phyloP scores from a whole-genome alignment of 2,329 filamentous ascomycete species.

The Paradendryphiella salina region DNA sequence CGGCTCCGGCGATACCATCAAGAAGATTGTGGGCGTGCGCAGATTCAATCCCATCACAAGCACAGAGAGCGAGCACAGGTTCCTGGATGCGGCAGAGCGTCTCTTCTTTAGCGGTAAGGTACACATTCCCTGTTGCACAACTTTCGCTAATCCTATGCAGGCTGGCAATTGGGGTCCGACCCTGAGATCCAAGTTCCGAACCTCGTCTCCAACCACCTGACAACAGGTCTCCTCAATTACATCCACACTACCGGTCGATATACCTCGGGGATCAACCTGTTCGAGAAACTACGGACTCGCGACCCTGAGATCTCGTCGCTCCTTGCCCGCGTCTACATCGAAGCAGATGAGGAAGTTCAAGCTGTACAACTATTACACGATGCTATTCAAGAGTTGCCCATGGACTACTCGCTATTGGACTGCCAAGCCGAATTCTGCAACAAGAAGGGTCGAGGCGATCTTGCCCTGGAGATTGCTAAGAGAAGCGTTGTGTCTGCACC shows the following conservation, averaged over 20 bases:
- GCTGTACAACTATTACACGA: slow-evolving; percentile 87
- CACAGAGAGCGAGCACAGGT: slow-evolving; percentile 97
- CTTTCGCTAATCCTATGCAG: slow-evolving; percentile 42
- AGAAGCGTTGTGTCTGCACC: slow-evolving; percentile 92
- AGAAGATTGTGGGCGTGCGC: slow-evolving; percentile 95
- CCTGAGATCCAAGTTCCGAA: slow-evolving; percentile 97
- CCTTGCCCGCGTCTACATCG: slow-evolving; percentile 85
- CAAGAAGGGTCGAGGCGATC: slow-evolving; percentile 80
- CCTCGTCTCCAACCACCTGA: slow-evolving; percentile 92
- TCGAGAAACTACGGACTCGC: slow-evolving; percentile 88
- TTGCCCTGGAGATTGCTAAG: slow-evolving; percentile 92
- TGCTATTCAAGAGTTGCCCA: slow-evolving; percentile 85
- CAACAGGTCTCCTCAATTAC: slow-evolving; percentile 89
- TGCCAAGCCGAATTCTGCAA: slow-evolving; percentile 91
- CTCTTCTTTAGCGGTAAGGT: slow-evolving; percentile 83
- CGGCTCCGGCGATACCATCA: slow-evolving; percentile 89
- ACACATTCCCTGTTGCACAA: not conserved
- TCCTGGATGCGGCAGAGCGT: slow-evolving; percentile 89
- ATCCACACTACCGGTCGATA: slow-evolving; percentile 94
- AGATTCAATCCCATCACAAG: slow-evolving; percentile 97
- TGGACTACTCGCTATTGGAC: slow-evolving; percentile 97
- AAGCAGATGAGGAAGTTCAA: slow-evolving; percentile 96
- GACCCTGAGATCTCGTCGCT: slow-evolving; percentile 94
- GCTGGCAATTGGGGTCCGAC: slow-evolving; percentile 94
- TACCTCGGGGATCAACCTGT: slow-evolving; percentile 93